phyloP scores from a whole-genome alignment of 1,139 yeast species.

The Petasospora rhodanensis region DNA sequence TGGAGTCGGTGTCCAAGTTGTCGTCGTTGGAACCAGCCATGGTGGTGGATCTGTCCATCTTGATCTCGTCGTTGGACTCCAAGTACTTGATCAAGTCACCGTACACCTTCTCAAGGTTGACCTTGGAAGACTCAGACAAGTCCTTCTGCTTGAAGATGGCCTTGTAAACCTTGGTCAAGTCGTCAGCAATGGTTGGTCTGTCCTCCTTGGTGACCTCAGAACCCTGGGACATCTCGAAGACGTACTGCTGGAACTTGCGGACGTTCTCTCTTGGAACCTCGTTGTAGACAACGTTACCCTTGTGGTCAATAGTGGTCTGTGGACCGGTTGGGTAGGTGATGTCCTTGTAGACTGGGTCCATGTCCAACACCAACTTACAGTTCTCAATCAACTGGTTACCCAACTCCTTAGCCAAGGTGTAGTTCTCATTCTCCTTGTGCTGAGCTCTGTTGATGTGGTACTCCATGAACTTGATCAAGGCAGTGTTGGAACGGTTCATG shows the following conservation, averaged over 20 bases:
- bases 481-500: slow-evolving; percentile 95
- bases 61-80: slow-evolving; percentile 62
- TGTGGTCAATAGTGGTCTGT: slow-evolving; percentile 78
- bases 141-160: slow-evolving; percentile 67
- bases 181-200: slow-evolving; percentile 76
- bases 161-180: slow-evolving; percentile 77
- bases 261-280: slow-evolving; percentile 89
- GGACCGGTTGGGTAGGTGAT: slow-evolving; percentile 95
- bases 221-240: slow-evolving; percentile 95
- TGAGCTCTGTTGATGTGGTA: slow-evolving; percentile 95
- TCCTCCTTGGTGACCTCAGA: slow-evolving; percentile 66
- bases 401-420: slow-evolving; percentile 80
- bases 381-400: slow-evolving; percentile 94
- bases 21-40: slow-evolving; percentile 38
- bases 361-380: slow-evolving; percentile 80
- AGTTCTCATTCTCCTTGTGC: slow-evolving; percentile 79
- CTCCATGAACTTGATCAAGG: slow-evolving; percentile 93
- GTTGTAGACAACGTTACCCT: slow-evolving; percentile 79
- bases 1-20: slow-evolving; percentile 52
- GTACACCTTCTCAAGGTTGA: slow-evolving; percentile 78
- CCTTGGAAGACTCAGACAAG: slow-evolving; percentile 54
- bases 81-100: slow-evolving; percentile 72
- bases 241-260: slow-evolving; percentile 93
- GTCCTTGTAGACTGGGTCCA: slow-evolving; percentile 91
- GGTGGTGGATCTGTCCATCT: slow-evolving; percentile 37